phyloP scores from a whole-genome alignment of 148 eudicot genomes.

The Oxyria digyna region DNA sequence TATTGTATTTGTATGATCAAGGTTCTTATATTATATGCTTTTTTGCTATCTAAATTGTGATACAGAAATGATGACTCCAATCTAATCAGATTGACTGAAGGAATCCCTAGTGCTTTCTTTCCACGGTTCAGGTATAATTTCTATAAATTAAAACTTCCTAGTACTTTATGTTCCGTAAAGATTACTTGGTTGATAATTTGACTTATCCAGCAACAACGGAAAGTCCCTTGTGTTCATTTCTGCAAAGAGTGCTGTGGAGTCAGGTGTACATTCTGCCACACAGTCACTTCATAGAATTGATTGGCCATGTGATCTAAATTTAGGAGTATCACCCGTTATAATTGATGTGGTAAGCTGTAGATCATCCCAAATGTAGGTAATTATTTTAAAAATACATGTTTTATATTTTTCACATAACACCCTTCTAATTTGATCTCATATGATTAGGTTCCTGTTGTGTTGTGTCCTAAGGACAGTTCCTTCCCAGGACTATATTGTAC shows the following conservation, averaged over 20 bases:
- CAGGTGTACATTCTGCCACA: conserved; percentile 76
- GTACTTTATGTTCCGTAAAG: not conserved
- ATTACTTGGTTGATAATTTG: not conserved
- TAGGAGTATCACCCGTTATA: conserved; percentile 25
- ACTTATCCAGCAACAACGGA: conserved; percentile 62
- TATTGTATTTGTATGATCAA: no score
- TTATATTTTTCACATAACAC: no score
- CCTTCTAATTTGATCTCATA: conserved; percentile 1
- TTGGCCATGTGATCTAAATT: conserved; percentile 52
- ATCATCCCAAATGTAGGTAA: conserved; percentile 3
- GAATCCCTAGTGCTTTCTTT: conserved; percentile 66
- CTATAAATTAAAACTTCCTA: not conserved
- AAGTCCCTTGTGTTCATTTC: conserved; percentile 71
- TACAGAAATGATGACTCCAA: not conserved
- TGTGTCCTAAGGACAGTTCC: conserved; percentile 63
- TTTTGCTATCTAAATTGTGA: no score
- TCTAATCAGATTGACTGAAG: conserved; percentile 36
- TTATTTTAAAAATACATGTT: no score
- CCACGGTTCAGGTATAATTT: conserved; percentile 64
- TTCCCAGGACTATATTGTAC: conserved; percentile 81
- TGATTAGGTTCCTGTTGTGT: conserved; percentile 81
- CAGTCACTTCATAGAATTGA: conserved; percentile 76
- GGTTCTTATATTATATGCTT: no score
- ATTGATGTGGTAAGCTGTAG: conserved; percentile 40
- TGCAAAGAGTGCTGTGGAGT: conserved; percentile 61